Conservation (phyloP, 345 rosid species). For the Rhizophora apiculata region DNA sequence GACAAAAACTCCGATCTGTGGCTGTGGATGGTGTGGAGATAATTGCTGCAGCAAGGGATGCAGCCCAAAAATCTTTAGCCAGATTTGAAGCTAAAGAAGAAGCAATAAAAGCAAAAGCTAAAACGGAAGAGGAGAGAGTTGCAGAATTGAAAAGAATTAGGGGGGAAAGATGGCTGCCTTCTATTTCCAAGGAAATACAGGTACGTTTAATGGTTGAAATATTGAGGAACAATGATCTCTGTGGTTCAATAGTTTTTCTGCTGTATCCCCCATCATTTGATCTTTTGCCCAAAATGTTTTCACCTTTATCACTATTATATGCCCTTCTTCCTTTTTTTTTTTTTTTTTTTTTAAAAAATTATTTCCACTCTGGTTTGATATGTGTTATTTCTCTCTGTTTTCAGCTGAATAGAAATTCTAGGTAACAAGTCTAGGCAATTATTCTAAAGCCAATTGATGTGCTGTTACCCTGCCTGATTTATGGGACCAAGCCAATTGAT, state of each 20-base stretch:
- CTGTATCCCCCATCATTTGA: neutral
- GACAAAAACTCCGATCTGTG: slow-evolving; percentile 41
- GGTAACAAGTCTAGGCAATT: slow-evolving; percentile 10
- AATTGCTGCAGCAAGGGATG: slow-evolving; percentile 54
- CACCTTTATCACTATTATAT: neutral
- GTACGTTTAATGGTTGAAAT: slow-evolving; percentile 18
- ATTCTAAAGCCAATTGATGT: neutral
- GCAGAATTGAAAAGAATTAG: slow-evolving; percentile 63
- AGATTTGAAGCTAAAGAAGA: slow-evolving; percentile 63
- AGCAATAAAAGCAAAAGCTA: slow-evolving; percentile 66
- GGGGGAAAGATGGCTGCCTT: slow-evolving; percentile 88
- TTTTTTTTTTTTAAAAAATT: neutral
- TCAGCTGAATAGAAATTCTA: slow-evolving; percentile 17
- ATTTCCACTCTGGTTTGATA: neutral
- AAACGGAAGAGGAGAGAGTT: slow-evolving; percentile 73
- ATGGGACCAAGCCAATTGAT: neutral
- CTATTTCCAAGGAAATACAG: slow-evolving; percentile 57
- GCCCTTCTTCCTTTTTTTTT: neutral
- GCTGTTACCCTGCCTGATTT: neutral
- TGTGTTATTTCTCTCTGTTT: neutral
- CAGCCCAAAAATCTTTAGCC: slow-evolving; percentile 47
- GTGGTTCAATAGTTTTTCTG: neutral
- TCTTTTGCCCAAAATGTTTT: neutral
- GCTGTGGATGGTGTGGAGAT: slow-evolving; percentile 66
- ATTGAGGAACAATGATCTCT: neutral